Conservation (phyloP, 768 basidiomycete genomes). For the Panaeolus papilionaceus region DNA sequence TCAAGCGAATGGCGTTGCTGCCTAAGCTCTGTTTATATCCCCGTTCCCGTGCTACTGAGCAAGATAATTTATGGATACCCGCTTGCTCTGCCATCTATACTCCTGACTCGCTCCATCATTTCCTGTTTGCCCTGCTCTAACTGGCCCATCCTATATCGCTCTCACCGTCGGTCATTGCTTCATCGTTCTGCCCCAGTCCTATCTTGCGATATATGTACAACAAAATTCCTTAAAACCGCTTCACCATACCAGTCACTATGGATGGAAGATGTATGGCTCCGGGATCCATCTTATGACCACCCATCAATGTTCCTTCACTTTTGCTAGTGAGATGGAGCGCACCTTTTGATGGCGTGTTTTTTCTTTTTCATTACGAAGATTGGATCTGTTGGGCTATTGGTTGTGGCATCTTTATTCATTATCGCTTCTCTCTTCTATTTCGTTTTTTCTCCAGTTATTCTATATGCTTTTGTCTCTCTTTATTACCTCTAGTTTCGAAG, state of each 20-base stretch:
- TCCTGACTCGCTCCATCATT: slow-evolving; percentile 24
- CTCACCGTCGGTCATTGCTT: slow-evolving; percentile 33
- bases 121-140: slow-evolving; percentile 17
- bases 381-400: slow-evolving; percentile 65
- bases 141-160: slow-evolving; percentile 34
- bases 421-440: slow-evolving; percentile 33
- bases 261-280: slow-evolving; percentile 54
- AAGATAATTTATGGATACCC: slow-evolving; percentile 39
- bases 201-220: slow-evolving; percentile 34
- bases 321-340: slow-evolving; percentile 19
- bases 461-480: slow-evolving; percentile 44
- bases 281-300: slow-evolving; percentile 38
- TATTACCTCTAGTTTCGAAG: slow-evolving; percentile 35
- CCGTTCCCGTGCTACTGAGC: slow-evolving; percentile 23
- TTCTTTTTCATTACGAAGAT: slow-evolving; percentile 23
- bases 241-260: slow-evolving; percentile 33
- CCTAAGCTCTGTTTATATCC: slow-evolving; percentile 24
- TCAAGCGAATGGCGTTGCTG: slow-evolving; percentile 37
- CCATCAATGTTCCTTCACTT: slow-evolving; percentile 15
- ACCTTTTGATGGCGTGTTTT: slow-evolving; percentile 30
- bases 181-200: slow-evolving; percentile 29
- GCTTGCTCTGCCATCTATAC: slow-evolving; percentile 27
- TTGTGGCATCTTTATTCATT: slow-evolving; percentile 61
- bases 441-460: slow-evolving; percentile 35
- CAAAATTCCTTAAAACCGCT: slow-evolving; percentile 38